Conservation (phyloP, 1,284 basidiomycete genomes). For the Ceratorhiza oryzae-sativae region DNA sequence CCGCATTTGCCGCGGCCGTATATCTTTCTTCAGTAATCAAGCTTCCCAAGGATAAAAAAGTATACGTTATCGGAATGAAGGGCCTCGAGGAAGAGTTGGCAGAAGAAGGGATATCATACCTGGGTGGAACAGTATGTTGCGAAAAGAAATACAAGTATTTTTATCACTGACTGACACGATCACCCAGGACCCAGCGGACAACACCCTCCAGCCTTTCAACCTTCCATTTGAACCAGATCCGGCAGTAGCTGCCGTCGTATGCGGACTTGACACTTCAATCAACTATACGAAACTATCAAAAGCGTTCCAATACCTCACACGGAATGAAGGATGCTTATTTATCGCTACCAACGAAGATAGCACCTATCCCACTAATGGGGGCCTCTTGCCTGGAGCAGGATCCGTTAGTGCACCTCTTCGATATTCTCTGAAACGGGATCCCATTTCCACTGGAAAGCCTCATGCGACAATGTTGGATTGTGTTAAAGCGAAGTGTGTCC, state of each 20-base stretch:
- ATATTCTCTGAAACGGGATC: slow-evolving; percentile 73
- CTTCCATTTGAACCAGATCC: slow-evolving; percentile 76
- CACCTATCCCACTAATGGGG: slow-evolving; percentile 82
- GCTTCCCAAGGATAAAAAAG: slow-evolving; percentile 89
- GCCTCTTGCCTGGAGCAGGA: slow-evolving; percentile 86
- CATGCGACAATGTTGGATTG: slow-evolving; percentile 92
- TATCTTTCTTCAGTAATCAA: slow-evolving; percentile 91
- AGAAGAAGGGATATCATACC: slow-evolving; percentile 78
- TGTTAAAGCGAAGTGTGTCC: slow-evolving; percentile 86
- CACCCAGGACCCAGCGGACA: slow-evolving; percentile 79
- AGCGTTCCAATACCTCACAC: slow-evolving; percentile 88
- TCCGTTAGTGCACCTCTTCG: slow-evolving; percentile 83
- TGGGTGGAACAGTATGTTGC: slow-evolving; percentile 84
- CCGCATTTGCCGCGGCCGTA: slow-evolving; percentile 91
- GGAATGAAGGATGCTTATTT: slow-evolving; percentile 82
- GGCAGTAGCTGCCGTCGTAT: slow-evolving; percentile 86
- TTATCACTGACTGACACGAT: neutral
- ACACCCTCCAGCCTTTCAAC: slow-evolving; percentile 75
- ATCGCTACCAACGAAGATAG: slow-evolving; percentile 94
- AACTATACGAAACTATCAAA: slow-evolving; percentile 96
- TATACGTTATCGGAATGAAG: slow-evolving; percentile 93
- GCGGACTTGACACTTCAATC: slow-evolving; percentile 79
- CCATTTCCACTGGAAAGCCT: slow-evolving; percentile 90
- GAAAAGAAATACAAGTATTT: neutral
- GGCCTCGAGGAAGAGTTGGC: slow-evolving; percentile 93